A percentile compares a stretch with the other conserved stretches of the same genome.
phyloP scores from a whole-genome alignment of 208 protist species.

The Leishmania tarentolae region DNA sequence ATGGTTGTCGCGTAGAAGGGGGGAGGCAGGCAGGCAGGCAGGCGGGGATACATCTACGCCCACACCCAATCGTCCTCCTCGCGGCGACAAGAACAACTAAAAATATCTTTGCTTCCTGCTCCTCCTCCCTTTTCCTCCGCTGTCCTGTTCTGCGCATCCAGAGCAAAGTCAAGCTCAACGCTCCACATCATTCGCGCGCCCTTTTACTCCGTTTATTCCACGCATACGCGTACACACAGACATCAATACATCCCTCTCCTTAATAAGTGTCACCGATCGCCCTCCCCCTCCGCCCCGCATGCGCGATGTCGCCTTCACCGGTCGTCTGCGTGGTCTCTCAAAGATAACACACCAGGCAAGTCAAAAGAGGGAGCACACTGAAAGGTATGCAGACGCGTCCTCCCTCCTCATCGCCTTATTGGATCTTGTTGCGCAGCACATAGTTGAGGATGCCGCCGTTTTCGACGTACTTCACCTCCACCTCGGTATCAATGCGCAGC shows the following conservation, averaged over 20 bases:
- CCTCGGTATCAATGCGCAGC: conserved; percentile 94
- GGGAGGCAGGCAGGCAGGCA: no score
- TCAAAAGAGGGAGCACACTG: background rate
- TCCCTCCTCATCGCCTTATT: conserved; percentile 1
- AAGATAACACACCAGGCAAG: background rate
- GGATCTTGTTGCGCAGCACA: conserved; percentile 78
- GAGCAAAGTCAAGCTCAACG: no score
- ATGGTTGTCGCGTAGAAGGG: no score
- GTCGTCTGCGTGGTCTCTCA: background rate
- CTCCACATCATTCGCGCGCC: no score
- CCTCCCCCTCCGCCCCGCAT: background rate
- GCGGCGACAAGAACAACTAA: no score
- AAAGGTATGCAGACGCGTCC: background rate
- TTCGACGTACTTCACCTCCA: conserved; percentile 94
- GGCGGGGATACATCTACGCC: no score
- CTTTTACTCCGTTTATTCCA: background rate
- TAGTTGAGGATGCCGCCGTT: conserved; percentile 95
- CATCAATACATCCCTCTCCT: background rate
- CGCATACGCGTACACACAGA: background rate
- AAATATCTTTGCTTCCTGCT: no score
- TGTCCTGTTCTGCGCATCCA: no score
- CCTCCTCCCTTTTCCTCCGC: no score
- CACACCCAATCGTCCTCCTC: no score
- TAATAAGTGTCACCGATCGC: background rate
- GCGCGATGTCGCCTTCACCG: background rate